A percentile compares a stretch with the other conserved stretches of the same genome.
Conservation (phyloP, 1,284 basidiomycete species). For the Rugiboletus extremiorientalis region DNA sequence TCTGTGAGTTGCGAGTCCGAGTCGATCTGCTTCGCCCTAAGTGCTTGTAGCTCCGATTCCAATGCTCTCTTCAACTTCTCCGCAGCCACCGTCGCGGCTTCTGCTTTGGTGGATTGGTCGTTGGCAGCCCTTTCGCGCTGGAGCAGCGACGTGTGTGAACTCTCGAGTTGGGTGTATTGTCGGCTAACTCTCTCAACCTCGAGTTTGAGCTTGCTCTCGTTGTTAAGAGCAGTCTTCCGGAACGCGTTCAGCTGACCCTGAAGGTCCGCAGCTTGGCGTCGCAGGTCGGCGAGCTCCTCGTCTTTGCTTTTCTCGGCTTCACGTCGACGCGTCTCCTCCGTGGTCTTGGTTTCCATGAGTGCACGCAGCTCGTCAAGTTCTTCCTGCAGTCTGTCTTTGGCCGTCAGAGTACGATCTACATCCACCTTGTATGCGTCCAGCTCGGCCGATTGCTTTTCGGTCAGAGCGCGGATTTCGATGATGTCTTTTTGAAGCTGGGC, state of each 20-base stretch:
- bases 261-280: slow-evolving; percentile 62
- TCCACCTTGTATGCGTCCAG: slow-evolving; percentile 66
- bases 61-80: slow-evolving; percentile 71
- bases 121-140: slow-evolving; percentile 55
- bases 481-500: slow-evolving; percentile 58
- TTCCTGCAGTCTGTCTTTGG: slow-evolving; percentile 66
- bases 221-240: slow-evolving; percentile 56
- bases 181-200: slow-evolving; percentile 61
- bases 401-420: slow-evolving; percentile 49
- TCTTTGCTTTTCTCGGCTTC: slow-evolving; percentile 90
- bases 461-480: slow-evolving; percentile 63
- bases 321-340: slow-evolving; percentile 80
- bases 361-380: slow-evolving; percentile 87
- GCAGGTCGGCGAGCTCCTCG: slow-evolving; percentile 74
- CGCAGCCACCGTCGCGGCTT: slow-evolving; percentile 56
- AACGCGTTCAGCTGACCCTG: slow-evolving; percentile 62
- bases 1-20: slow-evolving; percentile 68
- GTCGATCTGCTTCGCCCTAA: slow-evolving; percentile 74
- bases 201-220: slow-evolving; percentile 65
- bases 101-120: slow-evolving; percentile 52
- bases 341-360: slow-evolving; percentile 81
- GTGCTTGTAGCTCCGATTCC: slow-evolving; percentile 74
- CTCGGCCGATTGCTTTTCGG: slow-evolving; percentile 70
- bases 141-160: slow-evolving; percentile 63
- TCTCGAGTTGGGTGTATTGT: slow-evolving; percentile 57